Evolutionary conservation across 192 early-diverging fungal species (phyloP).

Genomic region (Linnemannia hyalina): DNA sequence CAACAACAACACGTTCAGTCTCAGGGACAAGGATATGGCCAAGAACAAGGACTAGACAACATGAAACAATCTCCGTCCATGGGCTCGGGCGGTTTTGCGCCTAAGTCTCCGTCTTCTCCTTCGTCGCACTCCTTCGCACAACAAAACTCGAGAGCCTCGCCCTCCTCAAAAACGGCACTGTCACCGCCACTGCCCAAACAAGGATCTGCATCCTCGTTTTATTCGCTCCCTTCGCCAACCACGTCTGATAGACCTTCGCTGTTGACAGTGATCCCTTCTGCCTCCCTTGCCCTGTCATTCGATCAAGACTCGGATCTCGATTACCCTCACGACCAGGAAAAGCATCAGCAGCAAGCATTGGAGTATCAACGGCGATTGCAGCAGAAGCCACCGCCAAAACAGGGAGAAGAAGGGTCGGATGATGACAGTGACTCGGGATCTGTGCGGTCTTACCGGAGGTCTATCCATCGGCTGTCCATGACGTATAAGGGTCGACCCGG

Average conservation of each 20-base stretch:
- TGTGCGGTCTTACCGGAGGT: constrained; percentile 33
- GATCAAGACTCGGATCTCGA: constrained; percentile 15
- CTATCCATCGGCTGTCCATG: constrained; percentile 43
- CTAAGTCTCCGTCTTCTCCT: constrained; percentile 1
- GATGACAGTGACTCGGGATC: constrained; percentile 53
- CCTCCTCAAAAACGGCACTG: not conserved
- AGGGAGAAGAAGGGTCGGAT: constrained; percentile 28
- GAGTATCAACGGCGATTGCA: constrained; percentile 37
- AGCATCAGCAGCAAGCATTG: constrained; percentile 38
- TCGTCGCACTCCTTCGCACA: constrained; percentile 4
- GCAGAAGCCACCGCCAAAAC: constrained; percentile 35
- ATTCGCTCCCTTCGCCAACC: constrained; percentile 3
- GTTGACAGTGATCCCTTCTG: constrained; percentile 25
- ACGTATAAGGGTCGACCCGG: constrained; percentile 41
- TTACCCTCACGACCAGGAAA: constrained; percentile 21
- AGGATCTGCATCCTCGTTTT: not conserved
- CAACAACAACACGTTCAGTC: not conserved
- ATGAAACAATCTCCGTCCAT: constrained; percentile 19
- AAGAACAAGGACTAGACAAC: not conserved
- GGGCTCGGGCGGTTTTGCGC: constrained; percentile 6
- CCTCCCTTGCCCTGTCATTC: constrained; percentile 35
- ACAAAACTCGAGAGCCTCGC: constrained; percentile 7
- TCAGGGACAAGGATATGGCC: constrained; percentile 1
- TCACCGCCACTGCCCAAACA: not conserved
- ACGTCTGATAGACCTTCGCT: constrained; percentile 6